Evolutionary conservation across 1,139 yeast genomes (phyloP).

Genomic region (Lodderomyces parapsilosis): DNA sequence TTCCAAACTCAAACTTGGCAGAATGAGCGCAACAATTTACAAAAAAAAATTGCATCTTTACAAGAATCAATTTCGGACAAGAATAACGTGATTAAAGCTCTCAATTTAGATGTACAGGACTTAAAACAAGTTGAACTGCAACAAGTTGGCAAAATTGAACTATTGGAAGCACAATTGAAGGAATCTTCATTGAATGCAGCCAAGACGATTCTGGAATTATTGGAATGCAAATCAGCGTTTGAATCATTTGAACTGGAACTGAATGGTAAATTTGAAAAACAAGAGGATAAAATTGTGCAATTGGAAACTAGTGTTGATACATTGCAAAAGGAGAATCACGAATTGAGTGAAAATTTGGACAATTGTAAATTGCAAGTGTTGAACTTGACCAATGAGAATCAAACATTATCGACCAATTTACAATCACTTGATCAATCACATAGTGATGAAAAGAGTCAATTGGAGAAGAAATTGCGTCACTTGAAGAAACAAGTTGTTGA

Average conservation of each 20-base stretch:
- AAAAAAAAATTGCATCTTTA: not conserved
- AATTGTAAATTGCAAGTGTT: not conserved
- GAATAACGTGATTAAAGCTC: not conserved
- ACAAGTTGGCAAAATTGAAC: not conserved
- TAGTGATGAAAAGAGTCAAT: constrained; percentile 2
- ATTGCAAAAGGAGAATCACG: not conserved
- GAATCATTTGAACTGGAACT: constrained; percentile 2
- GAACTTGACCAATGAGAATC: not conserved
- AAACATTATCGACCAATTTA: not conserved
- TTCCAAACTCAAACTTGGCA: not conserved
- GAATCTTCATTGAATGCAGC: constrained; percentile 1
- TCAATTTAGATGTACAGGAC: not conserved
- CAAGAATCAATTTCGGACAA: not conserved
- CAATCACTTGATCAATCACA: not conserved
- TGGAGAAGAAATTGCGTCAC: constrained; percentile 7
- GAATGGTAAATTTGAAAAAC: not conserved
- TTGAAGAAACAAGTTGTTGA: constrained; percentile 7
- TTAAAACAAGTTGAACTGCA: not conserved
- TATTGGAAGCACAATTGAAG: not conserved
- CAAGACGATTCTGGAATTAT: not conserved
- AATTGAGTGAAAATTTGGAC: not conserved
- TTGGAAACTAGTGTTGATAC: not conserved
- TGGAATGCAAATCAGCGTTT: not conserved
- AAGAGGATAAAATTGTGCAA: not conserved
- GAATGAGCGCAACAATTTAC: not conserved